Evolutionary conservation across 148 eudicot genomes (phyloP).

Genomic region (Rhododendron simsii): DNA sequence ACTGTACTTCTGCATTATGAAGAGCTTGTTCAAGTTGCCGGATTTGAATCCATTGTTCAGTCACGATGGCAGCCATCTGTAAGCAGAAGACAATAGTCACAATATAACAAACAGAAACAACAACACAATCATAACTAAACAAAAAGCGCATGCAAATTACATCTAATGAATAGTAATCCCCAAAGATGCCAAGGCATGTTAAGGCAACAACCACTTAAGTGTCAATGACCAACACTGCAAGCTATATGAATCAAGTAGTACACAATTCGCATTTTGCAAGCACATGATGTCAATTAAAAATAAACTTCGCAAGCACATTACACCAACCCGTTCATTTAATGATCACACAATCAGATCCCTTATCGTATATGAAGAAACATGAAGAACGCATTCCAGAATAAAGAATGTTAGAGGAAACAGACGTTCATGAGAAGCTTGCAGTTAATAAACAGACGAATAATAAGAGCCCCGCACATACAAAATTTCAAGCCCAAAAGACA

Average conservation of each 20-base stretch:
- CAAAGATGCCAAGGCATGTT: background rate
- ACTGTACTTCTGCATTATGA: constrained; percentile 64
- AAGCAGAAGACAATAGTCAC: background rate
- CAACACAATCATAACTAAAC: background rate
- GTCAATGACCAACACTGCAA: background rate
- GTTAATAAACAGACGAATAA: background rate
- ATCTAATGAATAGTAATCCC: background rate
- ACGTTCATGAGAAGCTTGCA: background rate
- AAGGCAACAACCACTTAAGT: background rate
- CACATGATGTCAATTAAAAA: background rate
- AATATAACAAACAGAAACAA: background rate
- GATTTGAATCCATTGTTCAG: constrained; percentile 91
- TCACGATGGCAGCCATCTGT: constrained; percentile 65
- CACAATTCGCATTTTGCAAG: background rate
- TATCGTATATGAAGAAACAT: background rate
- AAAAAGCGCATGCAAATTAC: background rate
- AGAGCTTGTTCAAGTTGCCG: constrained; percentile 91
- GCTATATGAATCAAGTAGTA: background rate
- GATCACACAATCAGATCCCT: background rate
- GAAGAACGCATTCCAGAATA: background rate
- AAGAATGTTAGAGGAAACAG: background rate
- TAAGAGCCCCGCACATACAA: background rate
- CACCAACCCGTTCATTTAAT: background rate
- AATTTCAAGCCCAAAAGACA: background rate
- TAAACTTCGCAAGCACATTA: background rate